A percentile compares a stretch with the other conserved stretches of the same genome.
phyloP scores from a whole-genome alignment of 495 filamentous ascomycete genomes.

The Penicillium soppii region DNA sequence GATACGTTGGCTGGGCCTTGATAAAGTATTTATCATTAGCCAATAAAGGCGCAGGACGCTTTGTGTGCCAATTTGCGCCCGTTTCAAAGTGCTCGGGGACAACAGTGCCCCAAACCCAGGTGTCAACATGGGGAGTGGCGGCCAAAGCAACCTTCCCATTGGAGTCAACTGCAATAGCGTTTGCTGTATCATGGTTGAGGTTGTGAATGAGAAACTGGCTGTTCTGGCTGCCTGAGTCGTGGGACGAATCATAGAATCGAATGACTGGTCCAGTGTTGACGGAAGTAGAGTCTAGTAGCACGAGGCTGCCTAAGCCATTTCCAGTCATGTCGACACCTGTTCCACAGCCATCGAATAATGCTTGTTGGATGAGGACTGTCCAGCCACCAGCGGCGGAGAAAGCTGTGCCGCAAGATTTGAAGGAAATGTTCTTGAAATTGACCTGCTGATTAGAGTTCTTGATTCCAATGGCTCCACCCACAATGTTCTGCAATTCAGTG shows the following conservation, averaged over 20 bases:
- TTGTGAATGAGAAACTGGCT: slow-evolving; percentile 42
- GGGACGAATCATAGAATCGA: slow-evolving; percentile 43
- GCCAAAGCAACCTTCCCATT: slow-evolving; percentile 41
- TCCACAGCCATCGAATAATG: slow-evolving; percentile 31
- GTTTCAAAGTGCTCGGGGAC: slow-evolving; percentile 32
- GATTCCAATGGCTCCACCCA: slow-evolving; percentile 50
- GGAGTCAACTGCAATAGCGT: slow-evolving; percentile 31
- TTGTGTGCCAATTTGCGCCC: slow-evolving; percentile 17
- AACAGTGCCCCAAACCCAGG: slow-evolving; percentile 43
- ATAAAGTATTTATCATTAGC: slow-evolving; percentile 29
- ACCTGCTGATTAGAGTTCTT: slow-evolving; percentile 52
- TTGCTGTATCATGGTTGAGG: slow-evolving; percentile 21
- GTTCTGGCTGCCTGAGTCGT: slow-evolving; percentile 30
- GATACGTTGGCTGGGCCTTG: slow-evolving; percentile 50
- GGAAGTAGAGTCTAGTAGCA: slow-evolving; percentile 42
- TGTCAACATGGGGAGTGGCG: slow-evolving; percentile 43
- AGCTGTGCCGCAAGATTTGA: slow-evolving; percentile 37
- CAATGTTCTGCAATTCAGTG: slow-evolving; percentile 35
- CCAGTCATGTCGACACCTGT: slow-evolving; percentile 34
- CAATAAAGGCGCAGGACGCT: slow-evolving; percentile 21
- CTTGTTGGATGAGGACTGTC: slow-evolving; percentile 40
- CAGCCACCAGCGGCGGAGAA: slow-evolving; percentile 41
- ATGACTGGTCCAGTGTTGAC: slow-evolving; percentile 51
- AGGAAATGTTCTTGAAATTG: slow-evolving; percentile 48
- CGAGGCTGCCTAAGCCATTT: slow-evolving; percentile 49